Conservation (phyloP, 2,329 filamentous ascomycete species). For the Ophiosphaerella herpotricha region DNA sequence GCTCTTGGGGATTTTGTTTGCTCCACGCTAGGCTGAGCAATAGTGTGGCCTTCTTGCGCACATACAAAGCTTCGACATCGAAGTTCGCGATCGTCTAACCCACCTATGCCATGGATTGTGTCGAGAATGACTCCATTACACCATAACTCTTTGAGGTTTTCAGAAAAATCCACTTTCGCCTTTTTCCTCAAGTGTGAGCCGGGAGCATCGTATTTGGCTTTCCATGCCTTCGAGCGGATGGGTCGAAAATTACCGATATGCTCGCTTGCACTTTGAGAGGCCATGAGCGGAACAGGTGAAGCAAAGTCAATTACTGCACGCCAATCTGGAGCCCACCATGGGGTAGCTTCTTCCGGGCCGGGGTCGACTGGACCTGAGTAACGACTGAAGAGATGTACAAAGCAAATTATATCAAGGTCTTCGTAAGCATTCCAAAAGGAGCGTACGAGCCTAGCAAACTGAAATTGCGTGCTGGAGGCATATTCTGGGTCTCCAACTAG, state of each 20-base stretch:
- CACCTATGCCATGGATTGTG: constrained; percentile 28
- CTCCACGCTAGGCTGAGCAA: constrained; percentile 11
- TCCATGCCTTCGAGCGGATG: constrained; percentile 23
- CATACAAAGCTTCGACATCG: constrained; percentile 35
- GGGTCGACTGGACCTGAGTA: constrained; percentile 20
- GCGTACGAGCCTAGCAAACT: constrained; percentile 34
- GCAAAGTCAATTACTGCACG: constrained; percentile 23
- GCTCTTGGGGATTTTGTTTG: constrained; percentile 11
- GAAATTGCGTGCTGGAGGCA: constrained; percentile 12
- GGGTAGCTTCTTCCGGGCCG: constrained; percentile 13
- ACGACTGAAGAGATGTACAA: constrained; percentile 33
- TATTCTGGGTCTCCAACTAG: constrained; percentile 35
- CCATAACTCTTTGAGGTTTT: constrained; percentile 26
- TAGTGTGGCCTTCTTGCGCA: constrained; percentile 15
- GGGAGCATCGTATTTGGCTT: constrained; percentile 32
- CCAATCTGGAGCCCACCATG: constrained; percentile 38
- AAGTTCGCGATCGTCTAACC: constrained; percentile 30
- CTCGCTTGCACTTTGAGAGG: constrained; percentile 35
- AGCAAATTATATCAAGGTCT: constrained; percentile 38
- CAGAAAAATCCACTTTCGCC: constrained; percentile 27
- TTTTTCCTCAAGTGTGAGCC: constrained; percentile 19
- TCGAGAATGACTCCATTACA: constrained; percentile 33
- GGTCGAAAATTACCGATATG: constrained; percentile 39
- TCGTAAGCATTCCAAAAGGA: constrained; percentile 31
- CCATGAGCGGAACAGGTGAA: constrained; percentile 41